Evolutionary conservation across 352 stramenopile species (phyloP), one percentile per base, ranked within the genome.

Genomic region (Plasmopara halstedii): DNA sequence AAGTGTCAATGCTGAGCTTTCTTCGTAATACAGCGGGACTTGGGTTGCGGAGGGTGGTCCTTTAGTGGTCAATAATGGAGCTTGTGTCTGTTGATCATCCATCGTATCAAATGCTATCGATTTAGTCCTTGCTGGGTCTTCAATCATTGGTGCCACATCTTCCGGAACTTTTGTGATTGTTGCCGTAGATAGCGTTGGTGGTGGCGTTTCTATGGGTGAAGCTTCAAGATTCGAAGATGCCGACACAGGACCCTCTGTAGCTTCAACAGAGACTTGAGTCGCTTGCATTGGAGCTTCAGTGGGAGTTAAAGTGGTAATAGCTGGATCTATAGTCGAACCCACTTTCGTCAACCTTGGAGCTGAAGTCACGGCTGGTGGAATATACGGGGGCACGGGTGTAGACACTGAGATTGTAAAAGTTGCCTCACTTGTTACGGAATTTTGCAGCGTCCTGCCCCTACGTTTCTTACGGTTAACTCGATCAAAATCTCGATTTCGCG

Each of bases 371-470:
- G 15, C 22, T n/a, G 14, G 11, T 8, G 11, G 10, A 3, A 22
- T 9, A 25, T 40, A 19, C 4, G 21, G 50, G 5, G 21, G 15
- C 14, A 14, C 22, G 42, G 21, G 19, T 44, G 45, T 43, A 2
- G 32, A 9, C 15, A 53, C n/a, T 6, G 31, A 41, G 2, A 36
- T 45, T 5, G 38, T 51, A 6, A 50, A 50, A 34, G 43, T 35
- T 5, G 42, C 21, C 11, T 58, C 39, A n/a, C 42, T 52, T 20
- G 40, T 33, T 10, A 42, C 26, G 9, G n/a, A 7, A n/a, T 42
- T 41, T 48, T 59, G 26, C 36, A 49, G n/a, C 25, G 8, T 48
- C 15, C 44, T 56, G 18, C 35, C 48, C 26, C 46, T 58, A 21
- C 20, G 6, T 56, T 46, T 59, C 33, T 31, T 57, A 15, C 45